These are phyloP conservation scores for Quercus wislizeni DNA, from an alignment of 306 rosid species.

Conservation along the genomic window DNA sequence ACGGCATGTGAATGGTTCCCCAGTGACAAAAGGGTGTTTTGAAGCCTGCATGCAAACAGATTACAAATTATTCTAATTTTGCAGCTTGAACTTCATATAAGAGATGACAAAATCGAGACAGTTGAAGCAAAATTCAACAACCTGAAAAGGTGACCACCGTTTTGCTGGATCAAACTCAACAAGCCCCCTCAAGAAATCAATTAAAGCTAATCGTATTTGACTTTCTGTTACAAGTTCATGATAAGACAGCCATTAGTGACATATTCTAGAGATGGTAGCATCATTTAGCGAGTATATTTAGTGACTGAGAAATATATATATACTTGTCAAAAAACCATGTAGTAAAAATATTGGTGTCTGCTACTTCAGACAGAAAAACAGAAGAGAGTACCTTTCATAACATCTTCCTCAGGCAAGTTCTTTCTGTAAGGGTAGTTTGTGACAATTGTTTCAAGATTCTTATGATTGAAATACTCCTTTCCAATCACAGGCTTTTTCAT, in stretches of 20 bases:
- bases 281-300: background rate
- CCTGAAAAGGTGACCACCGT: conserved; percentile 99
- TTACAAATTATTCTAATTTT: conserved; percentile 33
- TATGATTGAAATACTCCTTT: conserved; percentile 85
- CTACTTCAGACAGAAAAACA: conserved; percentile 14
- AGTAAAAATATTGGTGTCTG: background rate
- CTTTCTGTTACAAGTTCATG: conserved; percentile 61
- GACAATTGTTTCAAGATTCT: conserved; percentile 91
- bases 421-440: conserved; percentile 84
- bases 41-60: conserved; percentile 73
- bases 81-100: conserved; percentile 18
- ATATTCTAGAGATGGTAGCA: conserved; percentile 11
- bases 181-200: conserved; percentile 94
- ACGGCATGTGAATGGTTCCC: conserved; percentile 92
- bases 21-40: conserved; percentile 96
- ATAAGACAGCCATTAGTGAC: conserved; percentile 29
- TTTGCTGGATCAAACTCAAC: conserved; percentile 96
- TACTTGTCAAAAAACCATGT: background rate
- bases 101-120: background rate
- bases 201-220: conserved; percentile 81
- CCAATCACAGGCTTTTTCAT: conserved; percentile 87
- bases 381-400: conserved; percentile 63
- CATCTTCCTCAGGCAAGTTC: conserved; percentile 83
- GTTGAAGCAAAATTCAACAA: conserved; percentile 23
- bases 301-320: too few relatives aligned